A percentile compares a stretch with the other conserved stretches of the same genome.
Conservation (phyloP, 352 stramenopile species). For the Peronospora destructor region DNA sequence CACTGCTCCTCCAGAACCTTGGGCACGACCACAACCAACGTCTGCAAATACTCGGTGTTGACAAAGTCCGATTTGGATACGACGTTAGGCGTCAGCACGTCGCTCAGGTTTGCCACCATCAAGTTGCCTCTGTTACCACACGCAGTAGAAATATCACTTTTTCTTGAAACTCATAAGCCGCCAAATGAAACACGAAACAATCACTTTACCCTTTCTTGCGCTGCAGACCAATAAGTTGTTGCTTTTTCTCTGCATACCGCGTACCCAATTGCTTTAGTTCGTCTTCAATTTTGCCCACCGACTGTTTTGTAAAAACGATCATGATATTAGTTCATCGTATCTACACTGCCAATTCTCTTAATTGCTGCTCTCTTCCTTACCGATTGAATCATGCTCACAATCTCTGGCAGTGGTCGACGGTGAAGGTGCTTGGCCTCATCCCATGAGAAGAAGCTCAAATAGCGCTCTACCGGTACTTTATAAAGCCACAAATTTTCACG, state of each 20-base stretch:
- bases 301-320: slow-evolving; percentile 29
- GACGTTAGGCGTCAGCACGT: slow-evolving; percentile 88
- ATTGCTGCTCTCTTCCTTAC: slow-evolving; percentile 32
- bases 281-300: slow-evolving; percentile 93
- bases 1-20: slow-evolving; percentile 90
- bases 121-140: slow-evolving; percentile 78
- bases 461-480: slow-evolving; percentile 88
- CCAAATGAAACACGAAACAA: background rate
- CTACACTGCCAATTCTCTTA: background rate
- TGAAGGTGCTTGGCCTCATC: slow-evolving; percentile 97
- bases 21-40: slow-evolving; percentile 91
- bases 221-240: slow-evolving; percentile 82
- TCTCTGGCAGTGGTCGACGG: slow-evolving; percentile 92
- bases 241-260: slow-evolving; percentile 92
- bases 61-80: slow-evolving; percentile 88
- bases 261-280: slow-evolving; percentile 93
- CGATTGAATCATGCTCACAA: slow-evolving; percentile 92
- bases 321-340: background rate
- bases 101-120: slow-evolving; percentile 91
- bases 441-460: slow-evolving; percentile 96
- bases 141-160: slow-evolving; percentile 2
- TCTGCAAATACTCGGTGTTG: slow-evolving; percentile 97
- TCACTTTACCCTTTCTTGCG: slow-evolving; percentile 85
- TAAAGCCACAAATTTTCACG: background rate
- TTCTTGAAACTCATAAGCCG: background rate